Base-by-base conservation (phyloP, 768 basidiomycete species). In the Mycena chlorophos region DNA sequence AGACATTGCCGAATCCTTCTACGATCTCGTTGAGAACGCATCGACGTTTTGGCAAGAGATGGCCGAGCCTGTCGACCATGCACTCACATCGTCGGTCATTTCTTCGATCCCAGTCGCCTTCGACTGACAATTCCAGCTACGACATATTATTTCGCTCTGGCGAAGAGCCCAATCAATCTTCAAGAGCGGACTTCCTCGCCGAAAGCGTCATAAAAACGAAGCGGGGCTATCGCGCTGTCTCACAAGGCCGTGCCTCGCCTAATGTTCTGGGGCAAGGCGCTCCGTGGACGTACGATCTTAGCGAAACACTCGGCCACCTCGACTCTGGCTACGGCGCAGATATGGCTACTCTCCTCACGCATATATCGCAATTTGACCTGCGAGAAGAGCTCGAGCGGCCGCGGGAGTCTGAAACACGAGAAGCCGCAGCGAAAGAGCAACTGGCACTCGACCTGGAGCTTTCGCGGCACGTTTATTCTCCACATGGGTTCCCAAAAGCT, bases 371-470 rank as follows among this genome's bases (percentile, higher is more conserved):
- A 38, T 80, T 80, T 64, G 75, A 83, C 60, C 67, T 87, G 8
- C 62, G 62, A 5, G 58, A 69, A 5, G 71, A 73, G 50, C 62
- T 68, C 20, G 69, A 74, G 17, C 71, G 71, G n/a, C 67, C 80
- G 5, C 65, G 66, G 1, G 50, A 66, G 39, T 80, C 80, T 8
- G 58, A 76, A 8, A 75, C 73, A 53, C 74, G 75, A 57, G 83
- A 89, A 66, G 69, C 68, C 10, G 75, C 79, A 46, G 82, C 86
- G 3, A 76, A 81, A 23, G 80, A 88, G 54, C 81, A 87, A 62
- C 66, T 92, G 2, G 75, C 79, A 20, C 61, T 87, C 34, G 89
- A 92, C 67, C 72, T 91, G 28, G 69, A 74, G 16, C 71, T 91
- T 28, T 83, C 88, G 2, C 70, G 69, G 4, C 76, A 84, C 58